These are phyloP conservation scores for Daldinia loculata DNA, from an alignment of 495 filamentous ascomycete species.

Conservation along the genomic window DNA sequence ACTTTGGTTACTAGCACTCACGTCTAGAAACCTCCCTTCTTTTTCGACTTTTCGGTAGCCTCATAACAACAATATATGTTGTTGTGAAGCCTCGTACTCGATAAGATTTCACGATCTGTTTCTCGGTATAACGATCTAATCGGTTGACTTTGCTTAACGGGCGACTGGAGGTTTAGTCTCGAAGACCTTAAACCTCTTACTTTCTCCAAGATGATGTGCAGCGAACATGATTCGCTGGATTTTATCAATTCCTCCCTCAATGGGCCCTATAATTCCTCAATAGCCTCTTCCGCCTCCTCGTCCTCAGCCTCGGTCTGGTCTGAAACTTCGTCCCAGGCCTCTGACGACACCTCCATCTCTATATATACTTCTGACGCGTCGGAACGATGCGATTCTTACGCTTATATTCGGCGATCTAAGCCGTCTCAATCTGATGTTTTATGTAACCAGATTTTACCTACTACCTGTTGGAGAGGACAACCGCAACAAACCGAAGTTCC, in stretches of 20 bases:
- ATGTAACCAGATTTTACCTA: constrained; percentile 21
- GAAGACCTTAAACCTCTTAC: constrained; percentile 38
- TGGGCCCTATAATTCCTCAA: constrained; percentile 71
- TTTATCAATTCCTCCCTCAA: constrained; percentile 55
- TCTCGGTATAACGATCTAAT: constrained; percentile 55
- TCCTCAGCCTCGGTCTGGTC: constrained; percentile 85
- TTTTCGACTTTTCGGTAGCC: constrained; percentile 52
- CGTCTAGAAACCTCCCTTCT: constrained; percentile 56
- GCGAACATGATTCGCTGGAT: constrained; percentile 56
- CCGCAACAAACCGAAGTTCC: constrained; percentile 60
- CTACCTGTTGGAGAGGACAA: constrained; percentile 36
- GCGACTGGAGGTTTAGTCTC: constrained; percentile 62
- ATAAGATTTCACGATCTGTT: constrained; percentile 54
- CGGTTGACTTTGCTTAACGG: constrained; percentile 61
- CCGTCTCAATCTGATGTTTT: constrained; percentile 17
- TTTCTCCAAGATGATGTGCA: constrained; percentile 62
- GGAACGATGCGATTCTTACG: constrained; percentile 55
- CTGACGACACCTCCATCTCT: constrained; percentile 60
- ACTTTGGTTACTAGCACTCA: constrained; percentile 51
- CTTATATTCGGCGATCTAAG: constrained; percentile 20
- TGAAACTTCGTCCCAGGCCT: constrained; percentile 69
- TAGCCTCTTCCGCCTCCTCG: constrained; percentile 75
- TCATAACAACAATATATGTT: constrained; percentile 41
- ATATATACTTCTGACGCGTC: constrained; percentile 52
- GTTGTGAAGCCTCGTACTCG: constrained; percentile 51